Base-by-base conservation (phyloP, 2,329 filamentous ascomycete genomes). In the Anthostomella pinea region DNA sequence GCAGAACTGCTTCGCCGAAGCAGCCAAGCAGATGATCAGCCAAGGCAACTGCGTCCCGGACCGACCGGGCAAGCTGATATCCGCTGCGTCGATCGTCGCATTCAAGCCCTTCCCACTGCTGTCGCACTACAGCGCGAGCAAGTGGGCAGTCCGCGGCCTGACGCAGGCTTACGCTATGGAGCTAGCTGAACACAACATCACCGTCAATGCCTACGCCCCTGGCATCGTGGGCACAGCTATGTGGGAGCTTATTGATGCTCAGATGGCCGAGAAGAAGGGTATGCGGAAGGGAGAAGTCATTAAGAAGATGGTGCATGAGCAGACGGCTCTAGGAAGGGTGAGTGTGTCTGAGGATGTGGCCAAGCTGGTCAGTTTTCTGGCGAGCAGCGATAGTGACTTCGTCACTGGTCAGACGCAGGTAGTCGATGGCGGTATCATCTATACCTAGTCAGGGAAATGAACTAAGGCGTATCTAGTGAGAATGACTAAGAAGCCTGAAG, bases 191-290 rank as follows among this genome's bases (percentile, higher is more conserved):
- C 72, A 85, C 53, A 67, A 76, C 39, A 85, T 86, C 54, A 83
- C 77, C 0, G 79, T 75, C 14, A 85, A 85, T 47, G 72, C 74
- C 0, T 85, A 84, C 49, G 80, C 78, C 0, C 81, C 81, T 0
- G 82, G 82, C 0, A 82, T 85, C 30, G 79, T 85, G 0, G 78
- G 73, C 0, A 84, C 79, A 0, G 65, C 68, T 0, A 85, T 85
- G 80, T 85, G 81, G 81, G 80, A 84, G 29, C 53, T 77, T 2
- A 83, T 85, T 35, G 82, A 85, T 42, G 72, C 76, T 44, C 72
- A 73, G 39, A 44, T 83, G 20, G 76, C 70, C 1, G 67, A 73
- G 53, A 67, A 68, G 38, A 65, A 59, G 1, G 78, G 73, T 0
- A 61, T 64, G 0, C 59, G 67, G 49, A 74, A 69, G 48, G 74